Conservation (phyloP, 192 early-diverging fungal genomes). For the Rhizoclosmatium sp. region DNA sequence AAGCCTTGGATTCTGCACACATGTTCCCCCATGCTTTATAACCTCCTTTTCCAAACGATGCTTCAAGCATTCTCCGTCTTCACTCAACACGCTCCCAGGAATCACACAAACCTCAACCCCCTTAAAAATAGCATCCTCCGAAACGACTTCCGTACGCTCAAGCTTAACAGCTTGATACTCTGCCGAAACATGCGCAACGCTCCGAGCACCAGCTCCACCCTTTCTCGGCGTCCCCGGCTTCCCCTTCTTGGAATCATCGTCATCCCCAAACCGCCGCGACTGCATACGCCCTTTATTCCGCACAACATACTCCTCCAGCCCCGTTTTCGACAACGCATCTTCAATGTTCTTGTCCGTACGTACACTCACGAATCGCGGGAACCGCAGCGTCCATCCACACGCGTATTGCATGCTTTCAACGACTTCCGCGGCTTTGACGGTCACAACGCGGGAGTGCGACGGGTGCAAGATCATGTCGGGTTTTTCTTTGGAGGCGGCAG, state of each 20-base stretch:
- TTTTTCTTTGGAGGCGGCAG: slow-evolving; percentile 63
- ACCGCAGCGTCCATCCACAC: slow-evolving; percentile 74
- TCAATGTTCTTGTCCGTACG: slow-evolving; percentile 73
- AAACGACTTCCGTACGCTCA: slow-evolving; percentile 43
- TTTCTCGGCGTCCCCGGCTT: slow-evolving; percentile 13
- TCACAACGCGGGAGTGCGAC: slow-evolving; percentile 67
- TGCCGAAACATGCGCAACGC: slow-evolving; percentile 28
- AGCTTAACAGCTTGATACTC: slow-evolving; percentile 50
- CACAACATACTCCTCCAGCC: slow-evolving; percentile 43
- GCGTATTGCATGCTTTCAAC: slow-evolving; percentile 61
- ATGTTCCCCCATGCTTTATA: slow-evolving; percentile 67
- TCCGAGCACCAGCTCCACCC: not conserved
- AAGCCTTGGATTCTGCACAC: slow-evolving; percentile 62
- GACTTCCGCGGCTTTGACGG: slow-evolving; percentile 75
- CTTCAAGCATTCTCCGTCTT: slow-evolving; percentile 56
- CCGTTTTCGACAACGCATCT: slow-evolving; percentile 31
- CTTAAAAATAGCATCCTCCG: slow-evolving; percentile 65
- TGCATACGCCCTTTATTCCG: slow-evolving; percentile 49
- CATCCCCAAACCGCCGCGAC: slow-evolving; percentile 29
- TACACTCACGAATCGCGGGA: slow-evolving; percentile 75
- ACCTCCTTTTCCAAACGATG: slow-evolving; percentile 66
- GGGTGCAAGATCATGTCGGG: slow-evolving; percentile 77
- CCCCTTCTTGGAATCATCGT: slow-evolving; percentile 7
- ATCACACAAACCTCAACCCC: slow-evolving; percentile 66
- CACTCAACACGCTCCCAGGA: slow-evolving; percentile 55